phyloP scores from a whole-genome alignment of 2,329 filamentous ascomycete species.

The Fusarium musae region DNA sequence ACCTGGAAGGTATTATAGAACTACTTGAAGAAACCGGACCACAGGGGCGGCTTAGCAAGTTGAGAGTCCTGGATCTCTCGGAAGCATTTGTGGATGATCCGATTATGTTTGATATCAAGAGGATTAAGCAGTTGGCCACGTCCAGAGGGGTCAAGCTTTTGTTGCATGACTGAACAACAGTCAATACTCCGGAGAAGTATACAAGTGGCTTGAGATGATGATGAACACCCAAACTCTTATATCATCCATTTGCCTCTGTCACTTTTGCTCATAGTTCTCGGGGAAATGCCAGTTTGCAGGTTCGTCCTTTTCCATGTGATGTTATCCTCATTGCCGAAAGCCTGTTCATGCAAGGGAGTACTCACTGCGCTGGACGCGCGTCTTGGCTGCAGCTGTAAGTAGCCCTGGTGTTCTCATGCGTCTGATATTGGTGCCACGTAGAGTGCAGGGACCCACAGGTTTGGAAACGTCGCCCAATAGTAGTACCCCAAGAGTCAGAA shows the following conservation, averaged over 20 bases:
- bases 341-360: not conserved
- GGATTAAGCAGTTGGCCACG: fast-evolving
- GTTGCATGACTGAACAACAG: not conserved
- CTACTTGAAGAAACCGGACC: not conserved
- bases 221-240: fast-evolving
- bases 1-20: not conserved
- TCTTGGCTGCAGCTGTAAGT: not conserved
- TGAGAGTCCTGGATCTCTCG: not conserved
- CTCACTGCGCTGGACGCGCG: not conserved
- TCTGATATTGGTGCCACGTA: not conserved
- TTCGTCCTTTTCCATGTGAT: fast-evolving
- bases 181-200: fast-evolving
- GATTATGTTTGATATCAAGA: not conserved
- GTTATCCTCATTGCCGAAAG: fast-evolving
- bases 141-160: fast-evolving
- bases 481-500: not conserved
- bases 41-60: not conserved
- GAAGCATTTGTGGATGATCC: not conserved
- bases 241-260: not conserved
- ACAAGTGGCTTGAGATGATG: fast-evolving
- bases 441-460: fast-evolving
- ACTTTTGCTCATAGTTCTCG: too few relatives aligned
- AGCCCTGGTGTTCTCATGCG: fast-evolving
- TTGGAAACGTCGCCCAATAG: fast-evolving
- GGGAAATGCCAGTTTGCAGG: fast-evolving